These are phyloP conservation scores for Aureobasidium sp. DNA, from an alignment of 2,329 filamentous ascomycete genomes.

Conservation along the genomic window DNA sequence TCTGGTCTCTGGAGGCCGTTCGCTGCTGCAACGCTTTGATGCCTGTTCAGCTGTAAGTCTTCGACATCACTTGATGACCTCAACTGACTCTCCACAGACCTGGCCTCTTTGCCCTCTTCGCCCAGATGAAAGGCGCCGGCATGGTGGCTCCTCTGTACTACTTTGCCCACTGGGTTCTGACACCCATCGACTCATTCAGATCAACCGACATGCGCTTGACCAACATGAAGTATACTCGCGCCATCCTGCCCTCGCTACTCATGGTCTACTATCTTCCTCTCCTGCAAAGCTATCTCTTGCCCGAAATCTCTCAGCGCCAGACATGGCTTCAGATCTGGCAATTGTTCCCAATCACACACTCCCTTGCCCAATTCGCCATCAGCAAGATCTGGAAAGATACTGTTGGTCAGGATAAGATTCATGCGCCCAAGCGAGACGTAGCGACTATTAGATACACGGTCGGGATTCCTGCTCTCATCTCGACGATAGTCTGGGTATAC, in stretches of 20 bases:
- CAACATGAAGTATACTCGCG: conserved; percentile 24
- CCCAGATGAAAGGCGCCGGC: conserved; percentile 27
- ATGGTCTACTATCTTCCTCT: conserved; percentile 25
- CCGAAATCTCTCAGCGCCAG: conserved; percentile 13
- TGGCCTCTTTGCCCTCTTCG: conserved; percentile 23
- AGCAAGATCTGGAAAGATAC: conserved; percentile 22
- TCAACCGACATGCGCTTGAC: conserved; percentile 30
- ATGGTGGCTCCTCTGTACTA: conserved; percentile 32
- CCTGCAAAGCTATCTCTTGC: conserved; percentile 16
- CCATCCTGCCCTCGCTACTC: conserved; percentile 26
- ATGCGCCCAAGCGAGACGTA: conserved; percentile 18
- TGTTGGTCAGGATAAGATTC: conserved; percentile 17
- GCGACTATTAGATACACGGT: conserved; percentile 15
- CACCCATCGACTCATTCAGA: conserved; percentile 29
- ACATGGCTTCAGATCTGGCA: conserved; percentile 16
- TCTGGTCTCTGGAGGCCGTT: conserved; percentile 26
- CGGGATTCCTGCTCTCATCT: conserved; percentile 10
- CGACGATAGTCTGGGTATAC: conserved; percentile 14
- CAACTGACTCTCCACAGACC: conserved; percentile 18
- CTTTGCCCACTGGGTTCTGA: conserved; percentile 32
- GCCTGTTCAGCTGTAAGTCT: neutral
- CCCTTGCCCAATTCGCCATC: conserved; percentile 20
- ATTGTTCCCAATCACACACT: conserved; percentile 17
- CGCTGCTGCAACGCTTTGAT: conserved; percentile 27
- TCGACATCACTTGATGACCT: neutral